A percentile compares a stretch with the other conserved stretches of the same genome.
Conservation (phyloP, 192 early-diverging fungal species). For the Neocallimastix lanati region DNA sequence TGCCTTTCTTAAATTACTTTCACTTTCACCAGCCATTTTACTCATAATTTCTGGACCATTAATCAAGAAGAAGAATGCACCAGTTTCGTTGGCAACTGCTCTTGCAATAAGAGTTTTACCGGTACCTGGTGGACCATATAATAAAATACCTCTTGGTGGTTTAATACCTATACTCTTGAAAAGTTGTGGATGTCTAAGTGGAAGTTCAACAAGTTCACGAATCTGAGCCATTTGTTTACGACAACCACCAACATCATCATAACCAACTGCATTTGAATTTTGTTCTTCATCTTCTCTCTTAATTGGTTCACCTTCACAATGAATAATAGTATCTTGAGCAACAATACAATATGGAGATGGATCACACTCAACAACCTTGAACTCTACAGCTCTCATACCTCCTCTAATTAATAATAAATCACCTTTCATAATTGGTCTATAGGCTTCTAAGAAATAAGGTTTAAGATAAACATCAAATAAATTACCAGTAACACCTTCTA, state of each 20-base stretch:
- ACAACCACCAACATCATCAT: constrained; percentile 96
- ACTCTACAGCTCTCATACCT: constrained; percentile 94
- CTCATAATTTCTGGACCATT: constrained; percentile 99
- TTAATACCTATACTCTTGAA: constrained; percentile 99
- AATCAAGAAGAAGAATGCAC: constrained; percentile 98
- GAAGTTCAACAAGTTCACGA: constrained; percentile 92
- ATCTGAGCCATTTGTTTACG: constrained; percentile 99
- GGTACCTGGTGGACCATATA: constrained; percentile 96
- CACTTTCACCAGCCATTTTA: constrained; percentile 98
- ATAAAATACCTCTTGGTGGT: constrained; percentile 91
- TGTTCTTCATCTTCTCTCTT: constrained; percentile 97
- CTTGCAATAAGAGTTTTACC: constrained; percentile 98
- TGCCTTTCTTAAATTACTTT: constrained; percentile 91
- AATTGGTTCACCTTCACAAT: constrained; percentile 96
- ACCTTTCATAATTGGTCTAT: constrained; percentile 87
- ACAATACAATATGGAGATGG: constrained; percentile 95
- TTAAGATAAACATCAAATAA: constrained; percentile 95
- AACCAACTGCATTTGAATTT: constrained; percentile 80
- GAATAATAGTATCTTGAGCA: constrained; percentile 92
- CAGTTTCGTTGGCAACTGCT: constrained; percentile 97
- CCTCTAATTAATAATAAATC: constrained; percentile 87
- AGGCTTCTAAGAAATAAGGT: constrained; percentile 96
- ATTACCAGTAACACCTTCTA: constrained; percentile 93
- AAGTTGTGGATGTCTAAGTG: constrained; percentile 92
- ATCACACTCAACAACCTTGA: constrained; percentile 93